Base-by-base conservation (phyloP, 1,139 yeast species). In the Hansenula lynferdii region DNA sequence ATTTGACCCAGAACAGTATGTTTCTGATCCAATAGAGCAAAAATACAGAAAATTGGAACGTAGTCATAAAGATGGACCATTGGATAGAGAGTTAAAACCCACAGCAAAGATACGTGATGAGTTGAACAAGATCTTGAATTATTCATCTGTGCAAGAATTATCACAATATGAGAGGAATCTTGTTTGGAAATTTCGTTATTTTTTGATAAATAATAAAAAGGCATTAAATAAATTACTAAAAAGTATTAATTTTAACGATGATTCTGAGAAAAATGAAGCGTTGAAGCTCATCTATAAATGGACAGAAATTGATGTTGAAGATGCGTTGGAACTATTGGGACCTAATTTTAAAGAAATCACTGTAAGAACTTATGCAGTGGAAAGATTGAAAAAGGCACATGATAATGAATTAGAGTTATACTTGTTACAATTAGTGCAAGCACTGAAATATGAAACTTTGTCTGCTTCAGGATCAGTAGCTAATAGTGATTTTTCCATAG, bases 161-260 rank as follows among this genome's bases (percentile, higher is more conserved):
- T 73, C 81, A 7, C 90, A 85, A 39, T 80, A 84, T 54, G 97
- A 92, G 49, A 89, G 85, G 65, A 89, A 89, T 48, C 63, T 89
- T 51, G 72, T 94, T 15, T 92, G 97, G 97, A 85, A 85, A 60
- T 92, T 85, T 60, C 67, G 98, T 39, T 92, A 86, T 63, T 90
- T 82, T 58, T 72, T 90, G 40, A 75, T 92, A 34, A 79, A 84
- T 45, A 85, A 83, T 53, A 77, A 75, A 49, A 79, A 77, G 40
- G 89, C 89, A 18, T 66, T 87, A 41, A 86, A 95, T 19, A 92
- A 92, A 59, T 81, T 92, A 47, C 70, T 92, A 43, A 87, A 89
- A 55, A 81, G 95, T 22, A 84, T 90, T 17, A 83, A 89, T 50
- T 85, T 97, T 87, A 86, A 80, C 32, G 94, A 89, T 58, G 85